phyloP scores from a whole-genome alignment of 2,329 filamentous ascomycete species.

The Plenodomus biglobosus region DNA sequence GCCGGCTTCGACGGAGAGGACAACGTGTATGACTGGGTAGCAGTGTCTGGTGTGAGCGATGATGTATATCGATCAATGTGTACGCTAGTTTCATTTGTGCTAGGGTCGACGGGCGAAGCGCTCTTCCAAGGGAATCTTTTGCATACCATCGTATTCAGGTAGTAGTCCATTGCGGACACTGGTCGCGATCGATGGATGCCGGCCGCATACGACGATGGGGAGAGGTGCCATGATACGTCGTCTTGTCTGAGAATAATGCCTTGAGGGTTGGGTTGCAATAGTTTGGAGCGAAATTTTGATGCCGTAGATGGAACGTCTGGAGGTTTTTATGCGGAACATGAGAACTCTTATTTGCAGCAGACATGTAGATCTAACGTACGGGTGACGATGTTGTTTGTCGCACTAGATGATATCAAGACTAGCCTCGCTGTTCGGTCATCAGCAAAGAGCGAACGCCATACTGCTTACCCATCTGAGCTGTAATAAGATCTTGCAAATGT shows the following conservation, averaged over 20 bases:
- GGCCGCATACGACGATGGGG: constrained; percentile 18
- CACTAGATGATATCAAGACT: background rate
- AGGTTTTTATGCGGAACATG: background rate
- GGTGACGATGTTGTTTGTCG: background rate
- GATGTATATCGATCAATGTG: background rate
- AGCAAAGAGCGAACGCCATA: background rate
- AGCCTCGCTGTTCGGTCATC: background rate
- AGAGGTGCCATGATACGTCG: constrained; percentile 9
- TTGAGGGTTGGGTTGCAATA: no score
- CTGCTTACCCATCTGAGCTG: background rate
- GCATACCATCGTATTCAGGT: constrained; percentile 18
- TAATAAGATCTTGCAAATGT: no score
- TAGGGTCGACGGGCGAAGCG: no score
- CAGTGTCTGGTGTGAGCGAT: background rate
- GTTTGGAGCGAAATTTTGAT: background rate
- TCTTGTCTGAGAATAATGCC: background rate
- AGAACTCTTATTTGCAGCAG: no score
- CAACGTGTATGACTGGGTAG: constrained; percentile 13
- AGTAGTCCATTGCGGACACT: constrained; percentile 7
- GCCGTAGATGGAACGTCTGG: background rate
- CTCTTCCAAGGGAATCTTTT: no score
- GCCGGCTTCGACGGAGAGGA: constrained; percentile 10
- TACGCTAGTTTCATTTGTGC: no score
- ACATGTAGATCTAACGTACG: no score
- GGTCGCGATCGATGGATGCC: constrained; percentile 6